Evolutionary conservation across 306 rosid species (phyloP), one percentile per base, ranked within the genome.

Genomic region (Gastrolobium villosum): DNA sequence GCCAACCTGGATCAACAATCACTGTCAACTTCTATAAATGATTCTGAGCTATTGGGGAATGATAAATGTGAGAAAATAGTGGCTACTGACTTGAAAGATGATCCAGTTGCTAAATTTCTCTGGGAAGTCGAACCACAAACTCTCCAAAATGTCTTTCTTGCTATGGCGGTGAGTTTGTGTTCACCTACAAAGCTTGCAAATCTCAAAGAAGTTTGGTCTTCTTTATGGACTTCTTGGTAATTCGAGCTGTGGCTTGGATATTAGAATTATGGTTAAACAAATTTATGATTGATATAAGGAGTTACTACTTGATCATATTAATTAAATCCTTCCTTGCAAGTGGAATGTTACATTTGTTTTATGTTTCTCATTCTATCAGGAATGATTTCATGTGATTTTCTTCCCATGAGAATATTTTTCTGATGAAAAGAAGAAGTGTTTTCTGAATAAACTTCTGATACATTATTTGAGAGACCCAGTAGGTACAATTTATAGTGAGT

Each of bases 161-260:
- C 90, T 20, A 87, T 93, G 93, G 99, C 85, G 20, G 99, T 96
- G 83, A 87, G 96, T 89, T 78, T 81, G 45, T 69, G 40, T 54
- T 79, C 76, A 44, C 70, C 34, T 72, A 13, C 40, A 54, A 76
- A 63, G 59, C 75, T 85, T 82, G 34, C 46, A 66, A 54, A 66
- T 60, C 28, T 54, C 28, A n/a, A 34, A 53, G 53, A 56, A 52
- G 28, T 65, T 61, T 76, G 60, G 52, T 74, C 59, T 73, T 74
- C 54, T 72, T 74, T 64, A 49, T 13, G 66, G 72, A 52, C 48
- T 54, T 62, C 15, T 57, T 69, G 20, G 40, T 64, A 35, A 32
- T 68, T 44, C 43, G 35, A 76, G 31, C 74, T 54, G 46, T 49
- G 26, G 60, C 55, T 70, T 73, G 72, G 79, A 46, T 79, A 36